phyloP scores from a whole-genome alignment of 176 grass and related monocot genomes.

The Paspalum notatum region DNA sequence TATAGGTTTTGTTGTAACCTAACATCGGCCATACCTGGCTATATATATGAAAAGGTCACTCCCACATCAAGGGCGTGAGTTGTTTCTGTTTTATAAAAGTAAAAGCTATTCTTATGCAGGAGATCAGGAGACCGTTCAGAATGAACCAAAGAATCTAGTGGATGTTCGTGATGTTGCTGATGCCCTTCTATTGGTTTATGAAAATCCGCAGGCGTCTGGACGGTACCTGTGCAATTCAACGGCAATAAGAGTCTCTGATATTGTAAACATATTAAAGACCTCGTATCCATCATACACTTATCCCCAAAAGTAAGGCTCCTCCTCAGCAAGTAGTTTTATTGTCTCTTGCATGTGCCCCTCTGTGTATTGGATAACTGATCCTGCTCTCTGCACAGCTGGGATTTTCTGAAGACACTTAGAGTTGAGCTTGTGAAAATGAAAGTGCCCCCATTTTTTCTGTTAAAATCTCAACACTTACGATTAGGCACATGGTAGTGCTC shows the following conservation, averaged over 20 bases:
- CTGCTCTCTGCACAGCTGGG: background rate
- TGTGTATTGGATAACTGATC: background rate
- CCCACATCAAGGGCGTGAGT: no score
- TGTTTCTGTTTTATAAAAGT: background rate
- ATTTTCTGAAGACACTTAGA: background rate
- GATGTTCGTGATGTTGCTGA: conserved; percentile 48
- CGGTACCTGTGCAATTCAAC: conserved; percentile 44
- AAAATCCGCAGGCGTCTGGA: conserved; percentile 31
- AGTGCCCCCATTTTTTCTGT: background rate
- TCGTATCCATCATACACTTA: conserved; percentile 29
- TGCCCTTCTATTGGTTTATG: conserved; percentile 39
- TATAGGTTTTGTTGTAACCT: no score
- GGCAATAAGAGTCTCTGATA: conserved; percentile 19
- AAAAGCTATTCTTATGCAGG: background rate
- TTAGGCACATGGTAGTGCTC: background rate
- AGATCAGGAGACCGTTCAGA: background rate
- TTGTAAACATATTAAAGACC: conserved; percentile 17
- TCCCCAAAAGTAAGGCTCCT: conserved; percentile 34
- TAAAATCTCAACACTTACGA: background rate
- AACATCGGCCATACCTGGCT: no score
- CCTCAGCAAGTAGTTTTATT: background rate
- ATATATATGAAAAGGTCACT: no score
- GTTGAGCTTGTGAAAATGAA: background rate
- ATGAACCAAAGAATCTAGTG: conserved; percentile 24
- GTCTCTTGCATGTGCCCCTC: background rate